A percentile compares a stretch with the other conserved stretches of the same genome.
Evolutionary conservation across 345 rosid species (phyloP).

Genomic region (Erodium maritimum): DNA sequence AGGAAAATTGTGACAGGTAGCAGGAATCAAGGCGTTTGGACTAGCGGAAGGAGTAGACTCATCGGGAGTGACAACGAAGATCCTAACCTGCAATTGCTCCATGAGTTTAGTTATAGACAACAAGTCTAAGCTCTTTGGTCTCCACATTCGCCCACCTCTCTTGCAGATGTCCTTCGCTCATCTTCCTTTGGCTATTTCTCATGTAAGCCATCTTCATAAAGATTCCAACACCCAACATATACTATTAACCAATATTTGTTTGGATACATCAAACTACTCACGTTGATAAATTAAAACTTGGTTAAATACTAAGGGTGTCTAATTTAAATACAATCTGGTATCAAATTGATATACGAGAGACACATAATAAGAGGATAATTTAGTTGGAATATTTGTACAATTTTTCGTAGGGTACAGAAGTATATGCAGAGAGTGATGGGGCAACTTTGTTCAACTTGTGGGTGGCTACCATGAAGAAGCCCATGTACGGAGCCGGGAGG

Average conservation of each 20-base stretch:
- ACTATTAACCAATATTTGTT: too few species aligned
- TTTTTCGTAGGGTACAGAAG: constrained; percentile 44
- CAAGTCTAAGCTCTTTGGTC: constrained; percentile 66
- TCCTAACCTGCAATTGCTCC: constrained; percentile 63
- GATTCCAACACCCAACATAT: not conserved
- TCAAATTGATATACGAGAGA: too few species aligned
- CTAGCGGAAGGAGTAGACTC: constrained; percentile 74
- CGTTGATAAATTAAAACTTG: too few species aligned
- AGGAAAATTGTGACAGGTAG: constrained; percentile 31
- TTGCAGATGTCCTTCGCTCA: constrained; percentile 45
- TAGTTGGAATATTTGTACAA: too few species aligned
- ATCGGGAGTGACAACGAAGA: constrained; percentile 56
- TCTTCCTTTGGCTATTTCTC: constrained; percentile 46
- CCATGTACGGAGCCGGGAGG: constrained; percentile 83
- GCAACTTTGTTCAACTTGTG: constrained; percentile 27
- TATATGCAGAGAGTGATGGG: constrained; percentile 37
- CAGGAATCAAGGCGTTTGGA: constrained; percentile 32
- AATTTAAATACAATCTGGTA: too few species aligned
- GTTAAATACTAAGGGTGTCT: too few species aligned
- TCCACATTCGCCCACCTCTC: constrained; percentile 53
- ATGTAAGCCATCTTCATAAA: constrained; percentile 19
- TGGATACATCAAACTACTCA: too few species aligned
- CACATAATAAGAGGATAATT: too few species aligned
- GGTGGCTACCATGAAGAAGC: constrained; percentile 49
- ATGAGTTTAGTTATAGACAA: constrained; percentile 45